Base-by-base conservation (phyloP, 345 rosid genomes). In the Linum trigynum region DNA sequence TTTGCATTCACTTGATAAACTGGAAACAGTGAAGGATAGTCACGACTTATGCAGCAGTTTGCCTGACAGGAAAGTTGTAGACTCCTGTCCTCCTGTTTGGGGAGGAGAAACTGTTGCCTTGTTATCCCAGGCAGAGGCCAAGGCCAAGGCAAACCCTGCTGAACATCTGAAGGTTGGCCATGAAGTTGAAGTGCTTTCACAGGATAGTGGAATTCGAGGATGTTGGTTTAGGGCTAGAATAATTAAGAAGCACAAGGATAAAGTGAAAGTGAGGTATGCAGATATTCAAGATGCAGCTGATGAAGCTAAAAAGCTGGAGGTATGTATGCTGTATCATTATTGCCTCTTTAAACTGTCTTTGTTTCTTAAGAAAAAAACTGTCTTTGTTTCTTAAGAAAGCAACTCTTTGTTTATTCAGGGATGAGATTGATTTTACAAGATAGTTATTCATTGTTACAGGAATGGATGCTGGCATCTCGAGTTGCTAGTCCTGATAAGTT, bases 121-220 rank as follows among this genome's bases (percentile, higher is more conserved):
- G 35, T 48, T 71, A 41, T 55, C 65, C 57, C 35, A 37, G 4
- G 43, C 39, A 45, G 77, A 63, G 35, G n/a, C 67, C 35, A 61
- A 23, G 32, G 32, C 32, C 32, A 23, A 66, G 69, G 74, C 68
- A 57, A 59, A 41, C 70, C 58, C 38, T 38, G 48, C 67, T 38
- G 70, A 37, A 14, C 55, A 59, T 75, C 64, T 85, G 2, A 70
- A 77, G 53, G 78, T 82, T 64, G 96, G 97, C 55, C 82, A 81
- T 56, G 74, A 78, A 67, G 82, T 91, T 58, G 94, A 88, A 77
- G 81, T 91, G 63, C 86, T 86, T 39, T 82, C 86, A 15, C 85
- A 86, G 73, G 96, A 91, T 63, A 88, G 97, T 79, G 96, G 97
- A 71, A 66, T 91, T 57, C 81, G 85, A 71, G 97, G 96, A 10